These are phyloP conservation scores for Colletotrichum destructivum DNA, from an alignment of 2,329 filamentous ascomycete genomes.

Conservation along the genomic window DNA sequence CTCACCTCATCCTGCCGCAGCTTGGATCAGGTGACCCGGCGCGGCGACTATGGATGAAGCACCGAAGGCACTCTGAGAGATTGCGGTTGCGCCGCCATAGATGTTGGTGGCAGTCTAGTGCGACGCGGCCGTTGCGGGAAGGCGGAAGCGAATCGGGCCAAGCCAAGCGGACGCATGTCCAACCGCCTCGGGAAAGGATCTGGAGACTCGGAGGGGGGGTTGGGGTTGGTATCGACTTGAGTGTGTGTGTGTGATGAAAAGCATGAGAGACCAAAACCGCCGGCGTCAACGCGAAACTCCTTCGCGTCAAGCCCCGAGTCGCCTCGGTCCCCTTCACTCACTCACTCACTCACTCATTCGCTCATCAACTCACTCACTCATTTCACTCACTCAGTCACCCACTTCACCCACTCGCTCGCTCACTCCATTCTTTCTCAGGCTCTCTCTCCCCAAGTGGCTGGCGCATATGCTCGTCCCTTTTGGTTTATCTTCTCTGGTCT, in stretches of 20 bases:
- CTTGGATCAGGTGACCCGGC: conserved; percentile 30
- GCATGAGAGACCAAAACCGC: conserved; percentile 23
- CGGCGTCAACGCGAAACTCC: conserved; percentile 31
- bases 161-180: conserved; percentile 20
- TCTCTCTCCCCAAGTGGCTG: conserved; percentile 14
- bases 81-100: not conserved
- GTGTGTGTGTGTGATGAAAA: not conserved
- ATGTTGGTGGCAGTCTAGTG: not conserved
- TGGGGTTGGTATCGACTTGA: not conserved
- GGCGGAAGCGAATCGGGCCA: conserved; percentile 29
- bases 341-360: no score
- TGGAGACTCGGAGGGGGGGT: not conserved
- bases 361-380: no score
- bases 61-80: not conserved
- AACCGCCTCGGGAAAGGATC: not conserved
- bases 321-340: not conserved
- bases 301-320: conserved; percentile 15
- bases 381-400: no score
- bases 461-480: conserved; percentile 10
- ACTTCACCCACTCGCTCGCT: no score
- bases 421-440: not conserved
- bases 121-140: not conserved
- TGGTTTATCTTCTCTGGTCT: not conserved
- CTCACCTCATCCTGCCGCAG: conserved; percentile 35
- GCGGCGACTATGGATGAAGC: conserved; percentile 37